A percentile compares a stretch with the other conserved stretches of the same genome.
These are phyloP conservation scores for Hanseniaspora nectarophila DNA, from an alignment of 805 yeast species.

Conservation along the genomic window DNA sequence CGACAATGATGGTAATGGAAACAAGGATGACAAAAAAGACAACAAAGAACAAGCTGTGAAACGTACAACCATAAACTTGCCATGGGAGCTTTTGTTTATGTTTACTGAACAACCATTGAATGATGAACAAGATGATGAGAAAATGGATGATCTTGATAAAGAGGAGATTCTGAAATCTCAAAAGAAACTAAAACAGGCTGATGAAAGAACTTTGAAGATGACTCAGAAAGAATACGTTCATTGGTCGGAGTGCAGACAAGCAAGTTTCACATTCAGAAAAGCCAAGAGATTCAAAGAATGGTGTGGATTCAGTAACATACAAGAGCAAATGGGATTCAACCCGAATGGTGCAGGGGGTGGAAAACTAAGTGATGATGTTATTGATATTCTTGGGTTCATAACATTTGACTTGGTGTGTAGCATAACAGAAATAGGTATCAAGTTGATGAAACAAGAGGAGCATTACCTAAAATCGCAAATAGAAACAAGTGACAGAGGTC, in stretches of 20 bases:
- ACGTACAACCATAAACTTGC: conserved; percentile 69
- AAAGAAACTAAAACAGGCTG: conserved; percentile 81
- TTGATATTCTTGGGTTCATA: conserved; percentile 86
- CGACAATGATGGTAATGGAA: conserved; percentile 22
- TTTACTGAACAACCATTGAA: conserved; percentile 76
- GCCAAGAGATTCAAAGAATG: conserved; percentile 91
- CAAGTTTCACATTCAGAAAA: conserved; percentile 88
- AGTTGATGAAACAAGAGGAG: conserved; percentile 60
- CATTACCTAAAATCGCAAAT: conserved; percentile 27
- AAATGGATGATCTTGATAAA: conserved; percentile 60
- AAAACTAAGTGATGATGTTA: conserved; percentile 89
- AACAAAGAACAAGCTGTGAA: conserved; percentile 39
- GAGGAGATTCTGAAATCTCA: conserved; percentile 83
- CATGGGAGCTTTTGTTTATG: conserved; percentile 94
- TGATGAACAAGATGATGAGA: conserved; percentile 44
- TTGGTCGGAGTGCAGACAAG: conserved; percentile 98
- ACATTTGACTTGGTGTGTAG: conserved; percentile 96
- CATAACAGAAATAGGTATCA: conserved; percentile 80
- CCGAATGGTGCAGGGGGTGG: conserved; percentile 27
- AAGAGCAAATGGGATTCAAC: conserved; percentile 36
- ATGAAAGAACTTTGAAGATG: conserved; percentile 86
- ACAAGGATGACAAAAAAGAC: conserved; percentile 28
- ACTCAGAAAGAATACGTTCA: conserved; percentile 95
- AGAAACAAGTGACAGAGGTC: conserved; percentile 12
- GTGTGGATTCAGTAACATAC: conserved; percentile 75